Evolutionary conservation across 768 basidiomycete genomes (phyloP), one percentile per base, ranked within the genome.

Genomic region (Harrya chromipes): DNA sequence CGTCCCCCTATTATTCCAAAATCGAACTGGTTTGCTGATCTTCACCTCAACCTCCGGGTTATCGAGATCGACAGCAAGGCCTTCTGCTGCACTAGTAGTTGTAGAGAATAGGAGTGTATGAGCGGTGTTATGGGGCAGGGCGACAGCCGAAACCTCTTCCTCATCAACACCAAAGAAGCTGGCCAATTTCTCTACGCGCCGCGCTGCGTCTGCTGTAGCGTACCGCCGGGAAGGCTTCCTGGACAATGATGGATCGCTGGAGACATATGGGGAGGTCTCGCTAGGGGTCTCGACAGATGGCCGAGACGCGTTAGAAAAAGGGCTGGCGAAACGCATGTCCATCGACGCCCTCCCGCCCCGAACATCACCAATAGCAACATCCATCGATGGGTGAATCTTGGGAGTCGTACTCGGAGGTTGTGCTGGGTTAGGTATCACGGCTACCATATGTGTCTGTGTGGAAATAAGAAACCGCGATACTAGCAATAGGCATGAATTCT

Each of bases 1-100:
- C 43, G 52, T 46, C 27, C 47, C 47, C 53, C 62, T 60, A 52
- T 66, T 62, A 40, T 68, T 69, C 73, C 73, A 75, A 58, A 79
- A 74, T 13, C 74, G 67, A 40, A 38, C 31, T 16, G 70, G 65
- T 24, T 68, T 66, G 48, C 55, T 65, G 26, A 76, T 58, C 46
- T 71, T 67, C 40, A 78, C 69, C 45, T 74, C 74, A 34, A 77
- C 71, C 24, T 57, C 54, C 20, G 48, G 24, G 16, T 42, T 33
- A 40, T 34, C 40, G 12, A 44, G 21, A 19, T 21, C 47, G 12
- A 43, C 43, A 17, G 43, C 40, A 20, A 50, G 46, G 26, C 53
- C 50, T 33, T 48, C 49, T 20, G 46, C 46, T 16, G 46, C 31
- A 13, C 29, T 24, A 16, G 17, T 37, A 29, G 46, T 35, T 19